Evolutionary conservation across 495 filamentous ascomycete species (phyloP), one percentile per base, ranked within the genome.

Genomic region (Jackrogersella minutella): DNA sequence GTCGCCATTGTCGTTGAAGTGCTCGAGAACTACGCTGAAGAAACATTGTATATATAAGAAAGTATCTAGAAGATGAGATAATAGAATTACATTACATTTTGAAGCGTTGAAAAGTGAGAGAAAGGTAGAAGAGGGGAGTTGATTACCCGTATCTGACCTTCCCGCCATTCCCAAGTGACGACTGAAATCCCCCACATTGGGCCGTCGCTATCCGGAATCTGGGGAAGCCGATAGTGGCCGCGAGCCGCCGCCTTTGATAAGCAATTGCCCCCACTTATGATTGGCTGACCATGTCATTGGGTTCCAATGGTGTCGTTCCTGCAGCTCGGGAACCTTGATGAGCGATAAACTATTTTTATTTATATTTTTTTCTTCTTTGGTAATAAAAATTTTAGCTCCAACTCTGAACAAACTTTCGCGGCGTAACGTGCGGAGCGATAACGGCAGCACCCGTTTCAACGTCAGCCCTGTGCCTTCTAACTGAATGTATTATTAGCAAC

Each of bases 11-110:
- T 24, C 74, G 73, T 33, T 74, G 72, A 54, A 79, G 66, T 30
- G 76, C 70, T 46, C 79, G 79, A 40, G 80, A 77, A 69, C 75
- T 76, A 58, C 74, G 69, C 39, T 73, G 78, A 60, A 78, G 78
- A 74, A 80, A 79, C 83, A 84, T 84, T 66, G 68, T 62, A 56
- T 49, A 53, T 36, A 60, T 54, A 31, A 30, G 30, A 26, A 52
- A 39, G 58, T 58, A 56, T 37, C 31, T 14, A 58, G 14, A 62
- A 56, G 8, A 41, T 16, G 39, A 11, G 26, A 55, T 26, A 7
- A 22, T 33, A 16, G 22, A 19, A 13, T 33, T 40, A 54, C 21
- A 55, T 61, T 56, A 56, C 64, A 66, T 61, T 47, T 55, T 66
- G 7, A 28, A 52, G 7, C 28, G n/a, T 31, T 24, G 22, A 36